A percentile compares a stretch with the other conserved stretches of the same genome.
Conservation (phyloP, 805 yeast genomes). For the Pichia exigua region DNA sequence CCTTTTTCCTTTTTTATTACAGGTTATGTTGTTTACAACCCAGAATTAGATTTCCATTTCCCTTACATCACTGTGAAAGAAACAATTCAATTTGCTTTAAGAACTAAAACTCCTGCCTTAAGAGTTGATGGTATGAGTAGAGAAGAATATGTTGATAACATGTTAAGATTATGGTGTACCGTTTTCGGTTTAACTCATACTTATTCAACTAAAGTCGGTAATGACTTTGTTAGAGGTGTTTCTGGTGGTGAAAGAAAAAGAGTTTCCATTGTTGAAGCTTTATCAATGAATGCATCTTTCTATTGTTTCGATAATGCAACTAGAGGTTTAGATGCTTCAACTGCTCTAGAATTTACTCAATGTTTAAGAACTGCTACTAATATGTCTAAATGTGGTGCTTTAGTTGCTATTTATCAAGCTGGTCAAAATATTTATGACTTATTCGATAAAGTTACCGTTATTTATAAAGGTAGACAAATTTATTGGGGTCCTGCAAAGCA, state of each 20-base stretch:
- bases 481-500: conserved; percentile 47
- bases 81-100: conserved; percentile 63
- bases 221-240: conserved; percentile 58
- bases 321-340: conserved; percentile 65
- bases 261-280: conserved; percentile 60
- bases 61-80: conserved; percentile 71
- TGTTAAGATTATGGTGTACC: conserved; percentile 43
- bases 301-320: conserved; percentile 66
- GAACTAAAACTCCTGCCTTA: conserved; percentile 55
- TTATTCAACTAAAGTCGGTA: conserved; percentile 54
- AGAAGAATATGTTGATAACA: conserved; percentile 33
- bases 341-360: conserved; percentile 58
- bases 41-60: conserved; percentile 64
- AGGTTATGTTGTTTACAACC: conserved; percentile 47
- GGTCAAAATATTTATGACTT: conserved; percentile 55
- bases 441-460: conserved; percentile 52
- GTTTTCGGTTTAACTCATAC: conserved; percentile 55
- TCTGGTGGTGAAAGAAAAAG: conserved; percentile 71
- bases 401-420: conserved; percentile 63
- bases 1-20: not conserved
- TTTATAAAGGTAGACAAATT: conserved; percentile 56
- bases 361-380: conserved; percentile 58
- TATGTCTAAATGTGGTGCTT: conserved; percentile 46
- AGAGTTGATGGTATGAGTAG: conserved; percentile 35
- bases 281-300: conserved; percentile 44